A percentile compares a stretch with the other conserved stretches of the same genome.
These are phyloP conservation scores for Colletotrichum costaricense DNA, from an alignment of 2,329 filamentous ascomycete genomes.

Conservation along the genomic window DNA sequence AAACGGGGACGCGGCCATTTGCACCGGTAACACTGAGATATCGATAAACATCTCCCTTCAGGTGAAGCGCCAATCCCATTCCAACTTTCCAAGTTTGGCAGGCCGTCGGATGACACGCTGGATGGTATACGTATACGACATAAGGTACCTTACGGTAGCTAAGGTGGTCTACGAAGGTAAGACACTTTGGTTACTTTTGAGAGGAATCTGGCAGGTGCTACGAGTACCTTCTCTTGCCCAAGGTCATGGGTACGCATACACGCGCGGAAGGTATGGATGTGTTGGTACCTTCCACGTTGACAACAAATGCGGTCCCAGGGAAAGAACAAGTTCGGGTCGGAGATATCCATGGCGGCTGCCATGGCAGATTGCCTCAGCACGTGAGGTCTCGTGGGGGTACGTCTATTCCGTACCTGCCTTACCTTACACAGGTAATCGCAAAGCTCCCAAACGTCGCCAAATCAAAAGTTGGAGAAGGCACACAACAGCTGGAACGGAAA, in stretches of 20 bases:
- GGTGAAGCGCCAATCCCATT: background rate
- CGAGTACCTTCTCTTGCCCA: background rate
- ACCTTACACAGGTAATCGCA: too few relatives aligned
- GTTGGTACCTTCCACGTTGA: background rate
- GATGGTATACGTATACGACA: background rate
- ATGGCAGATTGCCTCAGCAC: background rate
- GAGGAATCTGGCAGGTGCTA: background rate
- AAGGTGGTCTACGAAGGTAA: background rate
- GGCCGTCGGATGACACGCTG: conserved; percentile 4
- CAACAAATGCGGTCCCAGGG: background rate
- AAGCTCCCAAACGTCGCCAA: too few relatives aligned
- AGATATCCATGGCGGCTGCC: background rate
- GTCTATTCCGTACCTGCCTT: too few relatives aligned
- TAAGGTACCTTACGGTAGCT: too few relatives aligned
- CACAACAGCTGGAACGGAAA: background rate
- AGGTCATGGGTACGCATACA: background rate
- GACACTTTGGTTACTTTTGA: background rate
- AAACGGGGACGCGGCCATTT: conserved; percentile 11
- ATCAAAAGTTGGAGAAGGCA: too few relatives aligned
- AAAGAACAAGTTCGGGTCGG: background rate
- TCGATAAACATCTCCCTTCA: background rate
- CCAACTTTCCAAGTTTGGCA: background rate
- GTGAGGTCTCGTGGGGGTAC: background rate
- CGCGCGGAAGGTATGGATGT: background rate
- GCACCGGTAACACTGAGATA: background rate